A percentile compares a stretch with the other conserved stretches of the same genome.
Evolutionary conservation across 2,329 filamentous ascomycete species (phyloP).

Genomic region (Alternaria sp.): DNA sequence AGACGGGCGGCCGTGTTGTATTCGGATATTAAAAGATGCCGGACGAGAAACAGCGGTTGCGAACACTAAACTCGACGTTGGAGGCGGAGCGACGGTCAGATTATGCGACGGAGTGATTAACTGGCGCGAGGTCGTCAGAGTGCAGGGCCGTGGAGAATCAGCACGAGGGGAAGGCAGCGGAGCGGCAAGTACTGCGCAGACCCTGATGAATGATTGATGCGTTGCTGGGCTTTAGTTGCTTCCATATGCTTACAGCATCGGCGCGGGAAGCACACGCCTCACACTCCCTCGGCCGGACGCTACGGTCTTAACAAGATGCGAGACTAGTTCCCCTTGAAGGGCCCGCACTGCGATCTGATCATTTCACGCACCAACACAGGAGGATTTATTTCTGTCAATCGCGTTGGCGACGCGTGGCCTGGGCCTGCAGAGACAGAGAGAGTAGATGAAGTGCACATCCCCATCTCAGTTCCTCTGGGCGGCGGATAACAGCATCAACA

Average conservation of each 20-base stretch:
- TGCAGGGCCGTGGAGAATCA: not conserved
- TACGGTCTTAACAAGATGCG: conserved; percentile 17
- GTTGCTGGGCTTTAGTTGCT: conserved; percentile 5
- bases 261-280: conserved; percentile 20
- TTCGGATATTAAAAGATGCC: conserved; percentile 19
- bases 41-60: conserved; percentile 20
- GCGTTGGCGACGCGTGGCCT: conserved; percentile 15
- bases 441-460: conserved; percentile 1
- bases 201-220: conserved; percentile 1
- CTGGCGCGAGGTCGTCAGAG: conserved; percentile 18
- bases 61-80: conserved; percentile 17
- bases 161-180: conserved; percentile 10
- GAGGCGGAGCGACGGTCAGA: conserved; percentile 15
- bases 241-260: conserved; percentile 18
- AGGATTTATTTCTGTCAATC: conserved; percentile 8
- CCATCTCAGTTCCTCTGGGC: not conserved
- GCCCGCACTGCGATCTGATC: conserved; percentile 15
- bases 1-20: conserved; percentile 16
- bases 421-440: not conserved
- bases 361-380: conserved; percentile 1
- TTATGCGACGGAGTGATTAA: conserved; percentile 16
- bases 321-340: conserved; percentile 6
- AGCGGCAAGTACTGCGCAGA: conserved; percentile 10
- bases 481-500: not conserved
- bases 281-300: conserved; percentile 17